Evolutionary conservation across 2,329 filamentous ascomycete species (phyloP), one percentile per base, ranked within the genome.

Genomic region (Stemphylium vesicarium): DNA sequence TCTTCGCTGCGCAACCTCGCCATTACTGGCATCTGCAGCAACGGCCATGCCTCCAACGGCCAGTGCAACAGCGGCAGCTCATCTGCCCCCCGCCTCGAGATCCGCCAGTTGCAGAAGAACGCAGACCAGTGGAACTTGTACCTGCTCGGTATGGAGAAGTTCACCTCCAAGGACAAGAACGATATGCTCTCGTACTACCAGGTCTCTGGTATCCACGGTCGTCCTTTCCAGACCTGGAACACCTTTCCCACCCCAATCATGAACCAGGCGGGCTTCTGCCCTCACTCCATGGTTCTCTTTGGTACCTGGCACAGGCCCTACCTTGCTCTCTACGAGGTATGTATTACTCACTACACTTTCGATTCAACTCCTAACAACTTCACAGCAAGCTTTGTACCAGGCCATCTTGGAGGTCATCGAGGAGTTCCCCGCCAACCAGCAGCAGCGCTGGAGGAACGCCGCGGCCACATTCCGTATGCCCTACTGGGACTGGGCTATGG

Each of bases 241-340:
- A 79, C 63, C 57, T 71, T 69, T 46, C 66, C 67, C 15, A 64
- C 61, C 11, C 68, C 71, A 31, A 50, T 73, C 75, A 16, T 82
- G 79, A 84, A 82, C 54, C 78, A 81, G 52, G 77, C 58, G 39
- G 91, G 91, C 44, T 96, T 92, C 72, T 96, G 92, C 72, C 85
- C 85, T 12, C 92, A 96, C 75, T 84, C 82, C 20, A 90, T 89
- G 1, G 85, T 88, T 36, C 78, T 95, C 13, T 95, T 96, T 71
- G 85, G 88, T 35, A 83, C 87, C 35, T 96, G 92, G 92, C 92
- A 96, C 79, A 85, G 92, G 44, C 89, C 91, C 1, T 96, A 94
- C 73, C 79, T 95, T 50, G 79, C 84, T 9, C 75, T 88, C 9
- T 86, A 78, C 59, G 81, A 89, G 78, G 82, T 84, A 66, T 32